Evolutionary conservation across 352 stramenopile species (phyloP), one percentile per base, ranked within the genome.

Genomic region (Phytophthora pluvialis): DNA sequence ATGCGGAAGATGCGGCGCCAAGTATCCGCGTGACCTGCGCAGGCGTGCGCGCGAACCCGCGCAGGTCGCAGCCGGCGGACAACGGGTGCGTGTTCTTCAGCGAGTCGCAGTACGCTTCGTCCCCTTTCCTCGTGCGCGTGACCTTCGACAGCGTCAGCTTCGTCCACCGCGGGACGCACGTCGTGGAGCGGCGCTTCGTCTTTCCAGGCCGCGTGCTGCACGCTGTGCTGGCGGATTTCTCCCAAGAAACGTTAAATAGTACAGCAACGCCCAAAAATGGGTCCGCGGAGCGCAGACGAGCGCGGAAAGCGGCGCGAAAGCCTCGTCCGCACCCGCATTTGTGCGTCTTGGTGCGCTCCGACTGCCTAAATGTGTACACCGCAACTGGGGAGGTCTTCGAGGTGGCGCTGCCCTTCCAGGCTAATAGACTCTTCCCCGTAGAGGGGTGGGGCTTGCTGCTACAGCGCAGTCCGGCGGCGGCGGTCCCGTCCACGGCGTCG

Each of bases 401-500:
- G 39, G 81, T 88, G 16, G 61, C 86, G 26, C 62, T 95, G 28
- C 84, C 86, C 1, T 95, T 93, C 70, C 82, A 91, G 38, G 81
- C 84, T 15, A 87, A 79, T 49, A 70, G 64, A 5, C 60, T 95
- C 4, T 74, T 89, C 25, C 69, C 84, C 3, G 71, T 90, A 28
- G 59, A 72, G 16, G 61, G 56, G 0, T 45, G 60, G 3, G 84
- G 86, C 0, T 29, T 95, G 25, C 47, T 95, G 1, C 18, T 95
- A n/a, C 81, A 95, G 47, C 72, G 86, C 28, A 89, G 76, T 48
- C 68, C 75, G 5, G 62, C 74, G 3, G 54, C 65, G 2, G 60
- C 73, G 25, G 38, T 74, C 26, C 38, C 64, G 4, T 64, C 53
- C 6, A 79, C 59, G n/a, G 10, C 68, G 7, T 74, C 72, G 0